Percentiles rank a stretch among this genome's conserved stretches.
Evolutionary conservation across 768 basidiomycete genomes (phyloP).

Genomic region (Pulveroboletus sp.): DNA sequence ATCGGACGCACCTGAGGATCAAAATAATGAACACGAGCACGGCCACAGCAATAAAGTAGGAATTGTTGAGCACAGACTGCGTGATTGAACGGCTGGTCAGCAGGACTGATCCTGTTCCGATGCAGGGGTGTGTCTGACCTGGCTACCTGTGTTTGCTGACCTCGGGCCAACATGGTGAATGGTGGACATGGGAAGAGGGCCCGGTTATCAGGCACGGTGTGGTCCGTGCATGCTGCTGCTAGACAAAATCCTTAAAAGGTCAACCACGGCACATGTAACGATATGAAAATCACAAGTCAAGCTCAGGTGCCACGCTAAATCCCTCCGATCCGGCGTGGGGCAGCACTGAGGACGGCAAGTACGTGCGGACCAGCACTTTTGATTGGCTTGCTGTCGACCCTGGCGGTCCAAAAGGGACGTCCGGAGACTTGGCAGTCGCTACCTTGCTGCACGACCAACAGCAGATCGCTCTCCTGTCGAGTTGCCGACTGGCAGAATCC

Average conservation of each 20-base stretch:
- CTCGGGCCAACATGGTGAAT: conserved; percentile 1
- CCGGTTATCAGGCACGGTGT: not conserved
- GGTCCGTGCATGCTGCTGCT: not conserved
- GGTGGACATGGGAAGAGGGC: conserved; percentile 5
- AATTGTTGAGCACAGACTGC: conserved; percentile 20
- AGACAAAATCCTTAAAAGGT: not conserved
- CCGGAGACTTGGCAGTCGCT: no score
- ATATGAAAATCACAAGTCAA: no score
- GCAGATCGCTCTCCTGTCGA: no score
- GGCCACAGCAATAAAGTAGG: conserved; percentile 22
- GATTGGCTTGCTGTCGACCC: no score
- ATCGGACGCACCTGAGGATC: conserved; percentile 15
- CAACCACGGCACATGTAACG: no score
- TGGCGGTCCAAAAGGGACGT: no score
- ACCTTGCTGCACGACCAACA: no score
- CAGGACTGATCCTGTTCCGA: not conserved
- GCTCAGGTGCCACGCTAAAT: no score
- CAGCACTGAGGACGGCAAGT: no score
- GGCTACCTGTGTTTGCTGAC: not conserved
- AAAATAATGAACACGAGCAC: conserved; percentile 14
- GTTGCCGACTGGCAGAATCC: no score
- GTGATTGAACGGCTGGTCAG: not conserved
- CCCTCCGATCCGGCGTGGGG: no score
- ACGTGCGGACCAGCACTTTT: no score
- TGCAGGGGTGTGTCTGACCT: conserved; percentile 13